Evolutionary conservation across 2,329 filamentous ascomycete species (phyloP).

Genomic region (Cercospora sp.): DNA sequence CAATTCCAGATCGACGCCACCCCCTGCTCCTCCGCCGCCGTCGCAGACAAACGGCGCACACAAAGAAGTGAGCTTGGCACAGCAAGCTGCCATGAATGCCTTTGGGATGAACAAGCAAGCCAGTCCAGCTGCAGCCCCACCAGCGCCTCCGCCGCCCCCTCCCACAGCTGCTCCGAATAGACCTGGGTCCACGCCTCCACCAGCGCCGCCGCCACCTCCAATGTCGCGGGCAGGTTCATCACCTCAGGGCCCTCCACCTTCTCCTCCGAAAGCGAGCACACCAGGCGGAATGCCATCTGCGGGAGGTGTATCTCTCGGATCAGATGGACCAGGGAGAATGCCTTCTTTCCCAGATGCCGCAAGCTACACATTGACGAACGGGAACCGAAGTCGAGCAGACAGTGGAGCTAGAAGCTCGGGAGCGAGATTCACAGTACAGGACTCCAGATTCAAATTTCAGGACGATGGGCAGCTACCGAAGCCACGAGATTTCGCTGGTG

Average conservation of each 20-base stretch:
- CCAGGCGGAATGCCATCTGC: slow-evolving; percentile 34
- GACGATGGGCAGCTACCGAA: slow-evolving; percentile 79
- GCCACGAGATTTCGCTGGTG: slow-evolving; percentile 76
- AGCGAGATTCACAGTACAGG: slow-evolving; percentile 44
- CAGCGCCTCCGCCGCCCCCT: slow-evolving; percentile 42
- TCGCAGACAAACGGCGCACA: slow-evolving; percentile 42
- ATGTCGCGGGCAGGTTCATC: slow-evolving; percentile 19
- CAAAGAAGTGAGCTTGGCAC: slow-evolving; percentile 52
- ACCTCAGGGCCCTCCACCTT: slow-evolving; percentile 38
- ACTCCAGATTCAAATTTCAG: slow-evolving; percentile 83
- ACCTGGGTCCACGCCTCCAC: slow-evolving; percentile 39
- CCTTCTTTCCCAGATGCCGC: slow-evolving; percentile 32
- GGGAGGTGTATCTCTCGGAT: slow-evolving; percentile 29
- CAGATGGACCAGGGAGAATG: slow-evolving; percentile 16
- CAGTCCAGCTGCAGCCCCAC: slow-evolving; percentile 38
- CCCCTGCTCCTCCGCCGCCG: slow-evolving; percentile 58
- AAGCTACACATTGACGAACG: slow-evolving; percentile 45
- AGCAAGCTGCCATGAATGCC: slow-evolving; percentile 61
- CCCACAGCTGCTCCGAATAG: slow-evolving; percentile 38
- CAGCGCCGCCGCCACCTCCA: slow-evolving; percentile 48
- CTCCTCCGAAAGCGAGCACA: slow-evolving; percentile 34
- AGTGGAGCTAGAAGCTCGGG: slow-evolving; percentile 24
- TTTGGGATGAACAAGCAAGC: slow-evolving; percentile 46
- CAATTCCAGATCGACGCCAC: slow-evolving; percentile 41
- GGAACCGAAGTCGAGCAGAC: slow-evolving; percentile 31